Conservation (phyloP, 2,329 filamentous ascomycete genomes). For the Orbilia blumenaviensis region DNA sequence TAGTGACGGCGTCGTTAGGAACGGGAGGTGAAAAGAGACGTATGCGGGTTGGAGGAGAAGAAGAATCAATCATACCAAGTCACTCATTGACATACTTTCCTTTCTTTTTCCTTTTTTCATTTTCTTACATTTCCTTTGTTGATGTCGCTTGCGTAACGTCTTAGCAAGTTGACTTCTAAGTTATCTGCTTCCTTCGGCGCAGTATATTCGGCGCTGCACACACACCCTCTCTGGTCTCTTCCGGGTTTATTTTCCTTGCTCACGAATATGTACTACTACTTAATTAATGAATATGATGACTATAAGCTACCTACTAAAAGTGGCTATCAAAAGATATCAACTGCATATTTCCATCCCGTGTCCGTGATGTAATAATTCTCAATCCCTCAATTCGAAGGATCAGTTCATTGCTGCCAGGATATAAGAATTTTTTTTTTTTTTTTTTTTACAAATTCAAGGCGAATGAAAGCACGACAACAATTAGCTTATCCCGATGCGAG, state of each 20-base stretch:
- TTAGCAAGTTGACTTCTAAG: not conserved
- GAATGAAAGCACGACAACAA: not conserved
- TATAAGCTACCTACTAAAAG: not conserved
- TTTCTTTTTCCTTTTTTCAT: constrained; percentile 22
- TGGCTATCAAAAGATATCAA: not conserved
- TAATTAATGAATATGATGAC: constrained; percentile 10
- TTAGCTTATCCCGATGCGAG: not conserved
- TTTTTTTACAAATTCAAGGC: too few species aligned
- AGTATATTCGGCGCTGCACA: not conserved
- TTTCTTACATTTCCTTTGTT: constrained; percentile 7
- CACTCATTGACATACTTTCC: constrained; percentile 30
- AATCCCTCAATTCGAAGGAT: not conserved
- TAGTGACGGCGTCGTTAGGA: constrained; percentile 38
- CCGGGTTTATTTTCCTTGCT: constrained; percentile 3
- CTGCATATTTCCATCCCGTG: not conserved
- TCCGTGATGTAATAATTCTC: not conserved
- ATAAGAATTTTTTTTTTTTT: too few species aligned
- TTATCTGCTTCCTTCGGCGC: not conserved
- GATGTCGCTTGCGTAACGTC: constrained; percentile 8
- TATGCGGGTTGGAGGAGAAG: not conserved
- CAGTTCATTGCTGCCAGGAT: too few species aligned
- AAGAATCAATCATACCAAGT: not conserved
- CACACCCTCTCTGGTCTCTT: constrained; percentile 1
- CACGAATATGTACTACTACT: not conserved
- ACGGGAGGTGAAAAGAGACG: constrained; percentile 13